Evolutionary conservation across 1,139 yeast species (phyloP), one percentile per base, ranked within the genome.

Genomic region (Candida sp.): DNA sequence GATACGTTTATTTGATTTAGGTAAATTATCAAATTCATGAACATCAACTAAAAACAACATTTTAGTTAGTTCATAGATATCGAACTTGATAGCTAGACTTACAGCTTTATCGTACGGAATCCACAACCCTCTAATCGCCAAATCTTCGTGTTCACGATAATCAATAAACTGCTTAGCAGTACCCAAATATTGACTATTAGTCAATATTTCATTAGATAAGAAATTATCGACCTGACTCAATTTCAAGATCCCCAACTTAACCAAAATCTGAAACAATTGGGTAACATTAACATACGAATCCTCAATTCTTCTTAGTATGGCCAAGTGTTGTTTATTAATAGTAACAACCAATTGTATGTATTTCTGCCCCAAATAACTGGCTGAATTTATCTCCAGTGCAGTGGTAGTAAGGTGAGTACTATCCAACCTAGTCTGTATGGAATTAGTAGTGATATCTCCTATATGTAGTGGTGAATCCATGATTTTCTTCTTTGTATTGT

Each of bases 381-480:
- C 70, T n/a, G 73, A 59, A 40, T 53, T 51, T 29, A 70, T 55
- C 23, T 49, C 45, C 4, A 64, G 46, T 9, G 56, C 46, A 37
- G 49, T 49, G 9, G 61, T 49, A 35, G 54, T 52, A 35, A 73
- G 52, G 47, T 70, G 76, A 5, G 78, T 72, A 23, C 65, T 68
- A 35, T 54, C 56, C 41, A 73, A 60, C 38, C 66, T 61, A 52
- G 63, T 60, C 53, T 63, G 68, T 27, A 73, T 73, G 34, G 75
- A 69, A 47, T 64, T 64, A 35, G 77, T 66, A 45, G 78, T 73
- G 43, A 66, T 53, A 54, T 73, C 78, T 39, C 79, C 78, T 29
- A 68, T 59, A 44, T 69, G 58, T 41, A 70, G 56, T n/a, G 79
- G 79, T 8, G 77, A 71, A 41, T 73, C 78, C 77, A 73, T 73